Percentiles rank a stretch among this genome's conserved stretches.
Conservation (phyloP, 306 rosid species). For the Rubus parviflorus region DNA sequence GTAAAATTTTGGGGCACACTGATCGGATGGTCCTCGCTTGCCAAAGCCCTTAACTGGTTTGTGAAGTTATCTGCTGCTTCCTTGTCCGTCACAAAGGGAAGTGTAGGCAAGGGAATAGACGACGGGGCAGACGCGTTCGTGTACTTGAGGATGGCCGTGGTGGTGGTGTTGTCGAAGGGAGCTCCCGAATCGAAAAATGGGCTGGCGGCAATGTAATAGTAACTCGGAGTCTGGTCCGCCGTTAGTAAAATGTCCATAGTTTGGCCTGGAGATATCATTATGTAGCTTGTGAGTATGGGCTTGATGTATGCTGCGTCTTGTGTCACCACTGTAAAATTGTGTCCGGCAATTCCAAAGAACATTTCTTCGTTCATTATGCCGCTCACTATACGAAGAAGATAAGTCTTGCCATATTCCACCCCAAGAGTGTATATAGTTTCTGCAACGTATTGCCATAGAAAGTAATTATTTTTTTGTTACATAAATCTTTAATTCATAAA, state of each 20-base stretch:
- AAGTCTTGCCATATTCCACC: slow-evolving; percentile 7
- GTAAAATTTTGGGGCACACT: slow-evolving; percentile 23
- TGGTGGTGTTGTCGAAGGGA: slow-evolving; percentile 15
- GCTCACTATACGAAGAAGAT: slow-evolving; percentile 21
- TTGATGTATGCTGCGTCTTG: slow-evolving; percentile 22
- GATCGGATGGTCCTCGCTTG: slow-evolving; percentile 15
- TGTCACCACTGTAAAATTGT: slow-evolving; percentile 14
- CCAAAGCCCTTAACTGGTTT: slow-evolving; percentile 25
- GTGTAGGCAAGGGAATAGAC: background rate
- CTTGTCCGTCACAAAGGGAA: background rate
- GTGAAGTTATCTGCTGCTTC: slow-evolving; percentile 17
- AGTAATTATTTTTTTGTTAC: too few relatives aligned
- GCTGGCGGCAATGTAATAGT: slow-evolving; percentile 18
- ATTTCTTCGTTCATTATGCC: slow-evolving; percentile 16
- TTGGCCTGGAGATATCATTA: slow-evolving; percentile 26
- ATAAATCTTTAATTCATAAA: too few relatives aligned
- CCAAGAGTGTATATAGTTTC: slow-evolving; percentile 6
- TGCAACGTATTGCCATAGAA: background rate
- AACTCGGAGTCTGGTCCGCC: slow-evolving; percentile 13
- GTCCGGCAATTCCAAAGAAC: slow-evolving; percentile 24
- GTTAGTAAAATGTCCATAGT: slow-evolving; percentile 19
- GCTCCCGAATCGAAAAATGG: slow-evolving; percentile 11
- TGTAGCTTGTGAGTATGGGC: slow-evolving; percentile 6
- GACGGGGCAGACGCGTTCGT: background rate
- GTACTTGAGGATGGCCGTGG: slow-evolving; percentile 8